A percentile compares a stretch with the other conserved stretches of the same genome.
phyloP scores from a whole-genome alignment of 2,329 filamentous ascomycete species.

The Hypomyces perniciosus region DNA sequence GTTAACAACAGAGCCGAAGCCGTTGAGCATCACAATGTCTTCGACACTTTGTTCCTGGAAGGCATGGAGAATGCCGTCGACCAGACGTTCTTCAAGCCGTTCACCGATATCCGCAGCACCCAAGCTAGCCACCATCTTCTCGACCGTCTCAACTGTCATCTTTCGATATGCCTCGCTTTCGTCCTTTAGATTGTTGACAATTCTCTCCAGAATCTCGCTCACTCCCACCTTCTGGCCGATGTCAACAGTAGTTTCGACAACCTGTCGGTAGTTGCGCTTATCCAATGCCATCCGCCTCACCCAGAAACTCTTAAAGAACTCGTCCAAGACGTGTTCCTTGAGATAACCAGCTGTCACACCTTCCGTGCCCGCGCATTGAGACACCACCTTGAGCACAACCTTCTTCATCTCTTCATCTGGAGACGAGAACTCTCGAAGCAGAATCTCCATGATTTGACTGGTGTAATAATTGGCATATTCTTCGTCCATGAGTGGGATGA shows the following conservation, averaged over 20 bases:
- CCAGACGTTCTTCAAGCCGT: conserved; percentile 83
- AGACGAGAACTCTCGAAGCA: conserved; percentile 90
- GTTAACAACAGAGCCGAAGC: conserved; percentile 96
- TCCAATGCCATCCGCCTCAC: conserved; percentile 94
- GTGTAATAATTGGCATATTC: conserved; percentile 99
- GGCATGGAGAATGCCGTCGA: conserved; percentile 90
- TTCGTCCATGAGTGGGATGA: conserved; percentile 98
- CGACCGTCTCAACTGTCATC: conserved; percentile 97
- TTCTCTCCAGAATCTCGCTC: conserved; percentile 86
- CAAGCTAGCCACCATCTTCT: conserved; percentile 89
- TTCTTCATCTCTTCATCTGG: conserved; percentile 99
- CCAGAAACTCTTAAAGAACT: conserved; percentile 99
- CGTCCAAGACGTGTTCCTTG: conserved; percentile 88
- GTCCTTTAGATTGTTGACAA: conserved; percentile 94
- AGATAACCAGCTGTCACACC: conserved; percentile 93
- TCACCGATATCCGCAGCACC: conserved; percentile 93
- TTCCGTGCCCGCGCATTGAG: conserved; percentile 88
- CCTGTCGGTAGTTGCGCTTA: conserved; percentile 95
- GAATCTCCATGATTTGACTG: conserved; percentile 96
- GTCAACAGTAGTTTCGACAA: conserved; percentile 96
- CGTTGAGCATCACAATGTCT: conserved; percentile 92
- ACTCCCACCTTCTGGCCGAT: conserved; percentile 97
- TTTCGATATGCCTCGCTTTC: conserved; percentile 97
- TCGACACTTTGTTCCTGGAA: conserved; percentile 99
- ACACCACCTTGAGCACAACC: conserved; percentile 94